Conservation (phyloP, 2,329 filamentous ascomycete genomes). For the Chaetomium strumarium region DNA sequence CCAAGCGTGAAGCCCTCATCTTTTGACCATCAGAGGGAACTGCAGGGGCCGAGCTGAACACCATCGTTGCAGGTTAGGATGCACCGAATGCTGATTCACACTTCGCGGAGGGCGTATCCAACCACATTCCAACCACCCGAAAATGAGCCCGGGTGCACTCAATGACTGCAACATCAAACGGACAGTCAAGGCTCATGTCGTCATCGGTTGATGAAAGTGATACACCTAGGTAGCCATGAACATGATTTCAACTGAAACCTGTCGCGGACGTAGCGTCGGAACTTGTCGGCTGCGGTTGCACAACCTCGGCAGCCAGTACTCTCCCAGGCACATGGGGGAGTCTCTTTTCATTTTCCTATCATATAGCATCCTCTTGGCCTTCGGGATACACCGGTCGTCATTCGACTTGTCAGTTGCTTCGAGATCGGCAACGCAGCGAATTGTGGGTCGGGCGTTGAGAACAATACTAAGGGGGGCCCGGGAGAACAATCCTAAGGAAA, state of each 20-base stretch:
- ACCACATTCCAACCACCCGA: too few relatives aligned
- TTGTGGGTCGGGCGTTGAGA: constrained; percentile 13
- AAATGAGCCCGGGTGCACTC: too few relatives aligned
- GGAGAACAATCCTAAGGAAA: constrained; percentile 18
- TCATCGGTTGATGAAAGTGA: too few relatives aligned
- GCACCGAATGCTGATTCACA: too few relatives aligned
- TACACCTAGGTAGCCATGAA: background rate
- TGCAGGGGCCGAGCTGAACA: too few relatives aligned
- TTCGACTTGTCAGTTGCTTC: constrained; percentile 12
- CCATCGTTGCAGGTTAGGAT: too few relatives aligned
- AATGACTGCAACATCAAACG: too few relatives aligned
- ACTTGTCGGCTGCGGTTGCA: background rate
- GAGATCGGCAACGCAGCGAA: background rate
- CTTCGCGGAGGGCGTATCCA: too few relatives aligned
- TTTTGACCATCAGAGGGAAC: too few relatives aligned
- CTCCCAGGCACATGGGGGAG: background rate
- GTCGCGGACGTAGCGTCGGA: background rate
- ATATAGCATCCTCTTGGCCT: background rate
- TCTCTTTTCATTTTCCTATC: background rate
- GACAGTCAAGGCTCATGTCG: too few relatives aligned
- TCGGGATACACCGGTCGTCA: background rate
- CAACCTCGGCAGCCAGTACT: background rate
- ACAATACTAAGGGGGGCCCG: constrained; percentile 18
- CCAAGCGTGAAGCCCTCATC: too few relatives aligned
- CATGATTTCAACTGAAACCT: background rate